phyloP scores from a whole-genome alignment of 441 rosid species.

The Euphorbia celastroides region DNA sequence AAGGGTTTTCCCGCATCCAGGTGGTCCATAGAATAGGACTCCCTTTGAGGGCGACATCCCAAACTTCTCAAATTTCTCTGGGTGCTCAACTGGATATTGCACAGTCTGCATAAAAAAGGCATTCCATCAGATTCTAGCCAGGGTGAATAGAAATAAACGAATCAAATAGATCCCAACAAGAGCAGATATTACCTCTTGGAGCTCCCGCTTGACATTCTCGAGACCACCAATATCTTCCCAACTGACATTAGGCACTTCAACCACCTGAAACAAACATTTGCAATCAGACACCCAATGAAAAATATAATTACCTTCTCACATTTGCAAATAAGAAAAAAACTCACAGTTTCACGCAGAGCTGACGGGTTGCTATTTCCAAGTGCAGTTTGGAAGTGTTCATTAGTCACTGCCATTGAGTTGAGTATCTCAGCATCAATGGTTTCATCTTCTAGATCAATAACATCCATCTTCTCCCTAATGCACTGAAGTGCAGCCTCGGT shows the following conservation, averaged over 20 bases:
- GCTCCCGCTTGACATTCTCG: constrained; percentile 13
- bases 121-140: not conserved
- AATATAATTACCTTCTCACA: not conserved
- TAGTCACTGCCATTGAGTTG: constrained; percentile 62
- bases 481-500: constrained; percentile 67
- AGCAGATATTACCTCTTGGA: constrained; percentile 32
- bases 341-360: constrained; percentile 63
- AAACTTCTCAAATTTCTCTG: constrained; percentile 78
- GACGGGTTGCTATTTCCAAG: constrained; percentile 70
- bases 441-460: constrained; percentile 67
- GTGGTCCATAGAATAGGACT: constrained; percentile 74
- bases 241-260: constrained; percentile 57
- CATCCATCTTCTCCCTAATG: constrained; percentile 70
- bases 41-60: constrained; percentile 82
- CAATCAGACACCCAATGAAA: not conserved
- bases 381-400: constrained; percentile 65
- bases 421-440: constrained; percentile 65
- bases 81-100: constrained; percentile 84
- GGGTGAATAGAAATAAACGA: not conserved
- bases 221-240: constrained; percentile 72
- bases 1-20: constrained; percentile 74
- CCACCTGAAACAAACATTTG: constrained; percentile 33
- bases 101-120: constrained; percentile 37
- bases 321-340: constrained; percentile 8
- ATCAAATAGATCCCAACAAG: not conserved